A percentile compares a stretch with the other conserved stretches of the same genome.
Evolutionary conservation across 2,329 filamentous ascomycete species (phyloP).

Genomic region (Volutella citrinella): DNA sequence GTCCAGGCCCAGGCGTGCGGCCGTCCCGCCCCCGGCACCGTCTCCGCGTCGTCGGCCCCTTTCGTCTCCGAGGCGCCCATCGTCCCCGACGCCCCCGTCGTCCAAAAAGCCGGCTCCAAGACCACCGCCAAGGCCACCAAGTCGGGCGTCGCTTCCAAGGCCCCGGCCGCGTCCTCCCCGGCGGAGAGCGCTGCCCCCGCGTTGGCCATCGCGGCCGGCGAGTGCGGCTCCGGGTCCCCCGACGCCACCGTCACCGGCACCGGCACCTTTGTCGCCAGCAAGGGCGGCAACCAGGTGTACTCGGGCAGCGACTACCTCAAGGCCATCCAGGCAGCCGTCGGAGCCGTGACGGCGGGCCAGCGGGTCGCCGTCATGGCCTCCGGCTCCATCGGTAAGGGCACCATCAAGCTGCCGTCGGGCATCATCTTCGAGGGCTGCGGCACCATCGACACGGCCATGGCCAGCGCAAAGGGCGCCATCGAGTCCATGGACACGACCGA

Average conservation of each 20-base stretch:
- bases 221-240: slow-evolving; percentile 47
- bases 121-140: too few species aligned
- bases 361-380: slow-evolving; percentile 53
- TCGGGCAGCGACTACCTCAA: slow-evolving; percentile 50
- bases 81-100: too few species aligned
- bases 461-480: slow-evolving; percentile 48
- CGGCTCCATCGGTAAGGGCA: slow-evolving; percentile 52
- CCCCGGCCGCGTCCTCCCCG: too few species aligned
- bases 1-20: too few species aligned
- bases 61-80: too few species aligned
- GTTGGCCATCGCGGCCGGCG: too few species aligned
- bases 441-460: slow-evolving; percentile 46
- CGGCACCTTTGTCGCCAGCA: slow-evolving; percentile 41
- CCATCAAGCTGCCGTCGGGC: slow-evolving; percentile 48
- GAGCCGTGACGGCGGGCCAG: slow-evolving; percentile 49
- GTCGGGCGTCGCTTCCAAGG: too few species aligned
- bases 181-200: too few species aligned
- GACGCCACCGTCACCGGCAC: slow-evolving; percentile 46
- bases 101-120: too few species aligned
- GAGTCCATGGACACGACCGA: slow-evolving; percentile 46
- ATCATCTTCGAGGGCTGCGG: slow-evolving; percentile 59
- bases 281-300: slow-evolving; percentile 45
- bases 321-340: slow-evolving; percentile 53
- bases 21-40: too few species aligned
- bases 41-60: too few species aligned